These are phyloP conservation scores for Cordyceps militaris DNA, from an alignment of 2,329 filamentous ascomycete species.

Conservation along the genomic window DNA sequence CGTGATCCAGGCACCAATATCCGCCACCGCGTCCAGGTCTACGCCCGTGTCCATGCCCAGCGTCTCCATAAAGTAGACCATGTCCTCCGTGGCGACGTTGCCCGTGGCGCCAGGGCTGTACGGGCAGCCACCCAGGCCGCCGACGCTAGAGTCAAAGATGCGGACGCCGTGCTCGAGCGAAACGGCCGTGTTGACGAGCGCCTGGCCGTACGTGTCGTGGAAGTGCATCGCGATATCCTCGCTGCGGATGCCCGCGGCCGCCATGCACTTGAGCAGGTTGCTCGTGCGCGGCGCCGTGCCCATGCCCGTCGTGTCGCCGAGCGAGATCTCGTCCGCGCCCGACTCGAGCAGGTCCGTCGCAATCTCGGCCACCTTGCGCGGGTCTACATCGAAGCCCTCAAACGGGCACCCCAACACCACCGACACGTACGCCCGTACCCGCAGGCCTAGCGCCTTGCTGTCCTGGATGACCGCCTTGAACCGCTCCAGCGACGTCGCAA, in stretches of 20 bases:
- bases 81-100: constrained; percentile 77
- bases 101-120: constrained; percentile 81
- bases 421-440: constrained; percentile 73
- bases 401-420: constrained; percentile 77
- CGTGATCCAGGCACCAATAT: constrained; percentile 68
- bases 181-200: constrained; percentile 73
- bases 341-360: constrained; percentile 68
- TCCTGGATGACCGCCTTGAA: constrained; percentile 64
- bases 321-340: constrained; percentile 83
- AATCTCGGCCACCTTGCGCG: constrained; percentile 57
- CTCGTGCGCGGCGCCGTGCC: constrained; percentile 68
- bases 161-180: constrained; percentile 70
- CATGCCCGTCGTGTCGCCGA: constrained; percentile 88
- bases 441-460: constrained; percentile 57
- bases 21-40: constrained; percentile 56
- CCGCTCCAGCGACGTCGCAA: constrained; percentile 62
- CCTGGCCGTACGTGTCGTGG: constrained; percentile 83
- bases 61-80: constrained; percentile 71
- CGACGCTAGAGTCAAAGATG: constrained; percentile 74
- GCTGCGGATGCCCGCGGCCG: constrained; percentile 58
- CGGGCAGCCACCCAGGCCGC: constrained; percentile 75
- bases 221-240: constrained; percentile 77
- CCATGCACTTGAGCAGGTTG: constrained; percentile 57
- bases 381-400: constrained; percentile 57
- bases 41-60: constrained; percentile 70